Evolutionary conservation across 2,329 filamentous ascomycete genomes (phyloP).

Genomic region (Ophiosphaerella korrae): DNA sequence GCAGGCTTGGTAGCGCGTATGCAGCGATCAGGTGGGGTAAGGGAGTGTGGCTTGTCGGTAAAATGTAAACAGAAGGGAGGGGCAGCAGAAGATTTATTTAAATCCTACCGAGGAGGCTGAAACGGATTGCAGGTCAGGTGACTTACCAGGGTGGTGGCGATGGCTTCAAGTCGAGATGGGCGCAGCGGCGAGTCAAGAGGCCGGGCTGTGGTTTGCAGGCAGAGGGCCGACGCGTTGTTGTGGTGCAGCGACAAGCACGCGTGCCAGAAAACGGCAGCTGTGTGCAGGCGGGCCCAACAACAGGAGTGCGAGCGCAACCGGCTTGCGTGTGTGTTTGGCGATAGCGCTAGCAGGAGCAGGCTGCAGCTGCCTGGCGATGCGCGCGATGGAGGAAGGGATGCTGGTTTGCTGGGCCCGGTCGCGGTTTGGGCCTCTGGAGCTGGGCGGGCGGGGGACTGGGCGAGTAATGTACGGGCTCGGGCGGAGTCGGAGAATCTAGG

Average conservation of each 20-base stretch:
- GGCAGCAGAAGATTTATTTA: slow-evolving; percentile 24
- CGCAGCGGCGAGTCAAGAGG: slow-evolving; percentile 41
- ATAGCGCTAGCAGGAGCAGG: slow-evolving; percentile 16
- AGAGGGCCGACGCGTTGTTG: slow-evolving; percentile 31
- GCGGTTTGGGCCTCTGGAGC: slow-evolving; percentile 15
- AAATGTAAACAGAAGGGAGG: slow-evolving; percentile 19
- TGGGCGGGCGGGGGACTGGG: slow-evolving; percentile 18
- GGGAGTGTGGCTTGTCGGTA: slow-evolving; percentile 25
- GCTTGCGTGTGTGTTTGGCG: slow-evolving; percentile 28
- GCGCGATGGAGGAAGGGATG: slow-evolving; percentile 15
- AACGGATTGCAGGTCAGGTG: slow-evolving; percentile 35
- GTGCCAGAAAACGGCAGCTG: slow-evolving; percentile 8
- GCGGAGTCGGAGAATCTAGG: slow-evolving; percentile 30
- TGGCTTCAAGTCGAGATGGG: slow-evolving; percentile 20
- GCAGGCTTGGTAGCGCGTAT: slow-evolving; percentile 15
- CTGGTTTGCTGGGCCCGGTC: slow-evolving; percentile 18
- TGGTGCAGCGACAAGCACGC: slow-evolving; percentile 23
- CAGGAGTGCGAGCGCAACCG: slow-evolving; percentile 5
- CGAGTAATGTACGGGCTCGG: slow-evolving; percentile 29
- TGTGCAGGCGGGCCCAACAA: slow-evolving; percentile 31
- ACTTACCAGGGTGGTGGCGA: slow-evolving; percentile 41
- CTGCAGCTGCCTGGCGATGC: slow-evolving; percentile 24
- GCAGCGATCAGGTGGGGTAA: slow-evolving; percentile 16
- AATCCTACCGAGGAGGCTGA: slow-evolving; percentile 33
- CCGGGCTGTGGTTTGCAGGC: slow-evolving; percentile 16